Evolutionary conservation across 306 rosid genomes (phyloP), one percentile per base, ranked within the genome.

Genomic region (Cicer arietinum): DNA sequence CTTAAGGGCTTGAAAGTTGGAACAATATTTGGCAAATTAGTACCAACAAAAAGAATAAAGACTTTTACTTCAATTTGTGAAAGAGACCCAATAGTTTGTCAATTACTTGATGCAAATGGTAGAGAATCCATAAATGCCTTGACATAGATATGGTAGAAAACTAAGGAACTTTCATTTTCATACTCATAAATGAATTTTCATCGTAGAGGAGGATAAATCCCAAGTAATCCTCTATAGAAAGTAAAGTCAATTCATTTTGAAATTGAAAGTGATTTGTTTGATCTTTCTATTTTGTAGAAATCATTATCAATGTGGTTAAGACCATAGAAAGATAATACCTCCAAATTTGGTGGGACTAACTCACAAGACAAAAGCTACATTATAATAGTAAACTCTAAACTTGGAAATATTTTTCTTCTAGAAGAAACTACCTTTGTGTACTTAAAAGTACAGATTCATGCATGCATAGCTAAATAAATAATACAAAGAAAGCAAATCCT

Each of bases 161-260:
- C 72, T 16, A n/a, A 3, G 50, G 67, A 54, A 79, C 63, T 77
- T 79, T 83, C 86, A 48, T 39, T 89, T 78, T 84, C 89, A 73
- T 22, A 42, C 57, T 6, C 52, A 65, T 60, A 69, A 43, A 45
- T 65, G 77, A 58, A 65, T 62, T 67, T 65, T 3, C 70, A 80
- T 57, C 64, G 77, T 50, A 40, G 41, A 13, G 20, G 20, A 54
- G 61, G 78, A 37, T 53, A 74, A 74, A 58, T 60, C 62, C 35
- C 43, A 77, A 25, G 74, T 75, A 81, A 70, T 68, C 83, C 72
- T 77, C 67, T 46, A 73, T 48, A 78, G 66, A 47, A 59, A 50
- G 74, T 63, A 81, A 75, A 75, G 83, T 84, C 86, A 76, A 57
- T 69, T 59, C 42, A 59, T 6, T 35, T 80, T 73, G 17, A 62